Conservation (phyloP, 192 early-diverging fungal species). For the Cetraspora pellucida region DNA sequence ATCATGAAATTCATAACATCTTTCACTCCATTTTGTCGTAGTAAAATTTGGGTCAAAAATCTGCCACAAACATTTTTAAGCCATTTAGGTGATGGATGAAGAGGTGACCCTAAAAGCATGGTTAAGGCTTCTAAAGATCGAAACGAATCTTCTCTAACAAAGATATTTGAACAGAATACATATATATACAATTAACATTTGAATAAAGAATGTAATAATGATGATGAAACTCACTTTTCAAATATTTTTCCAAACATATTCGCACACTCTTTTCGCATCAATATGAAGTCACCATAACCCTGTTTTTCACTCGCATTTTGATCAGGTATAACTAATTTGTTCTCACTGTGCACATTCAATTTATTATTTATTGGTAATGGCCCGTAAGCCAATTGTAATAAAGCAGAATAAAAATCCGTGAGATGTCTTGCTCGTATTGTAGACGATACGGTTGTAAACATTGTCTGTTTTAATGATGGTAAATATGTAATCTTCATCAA, state of each 20-base stretch:
- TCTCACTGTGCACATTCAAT: background rate
- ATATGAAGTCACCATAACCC: background rate
- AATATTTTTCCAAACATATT: constrained; percentile 45
- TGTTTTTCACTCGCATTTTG: constrained; percentile 14
- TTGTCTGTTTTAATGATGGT: constrained; percentile 31
- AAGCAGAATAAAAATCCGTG: constrained; percentile 65
- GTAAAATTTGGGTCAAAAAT: constrained; percentile 68
- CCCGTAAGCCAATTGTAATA: constrained; percentile 70
- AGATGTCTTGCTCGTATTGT: constrained; percentile 60
- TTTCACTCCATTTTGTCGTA: constrained; percentile 63
- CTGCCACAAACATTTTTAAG: constrained; percentile 64
- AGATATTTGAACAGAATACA: constrained; percentile 37
- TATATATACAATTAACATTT: background rate
- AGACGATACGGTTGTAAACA: constrained; percentile 58
- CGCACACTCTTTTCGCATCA: constrained; percentile 21
- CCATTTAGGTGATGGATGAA: constrained; percentile 62
- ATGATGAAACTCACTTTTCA: constrained; percentile 36
- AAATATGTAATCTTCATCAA: constrained; percentile 37
- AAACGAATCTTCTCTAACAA: constrained; percentile 53
- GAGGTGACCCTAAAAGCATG: constrained; percentile 58
- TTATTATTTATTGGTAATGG: constrained; percentile 46
- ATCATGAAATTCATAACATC: constrained; percentile 71
- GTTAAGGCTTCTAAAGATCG: constrained; percentile 70
- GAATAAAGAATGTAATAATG: background rate
- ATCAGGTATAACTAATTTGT: constrained; percentile 24